Evolutionary conservation across 1,139 yeast genomes (phyloP), one percentile per base, ranked within the genome.

Genomic region (Kluyveromyces marxianus): DNA sequence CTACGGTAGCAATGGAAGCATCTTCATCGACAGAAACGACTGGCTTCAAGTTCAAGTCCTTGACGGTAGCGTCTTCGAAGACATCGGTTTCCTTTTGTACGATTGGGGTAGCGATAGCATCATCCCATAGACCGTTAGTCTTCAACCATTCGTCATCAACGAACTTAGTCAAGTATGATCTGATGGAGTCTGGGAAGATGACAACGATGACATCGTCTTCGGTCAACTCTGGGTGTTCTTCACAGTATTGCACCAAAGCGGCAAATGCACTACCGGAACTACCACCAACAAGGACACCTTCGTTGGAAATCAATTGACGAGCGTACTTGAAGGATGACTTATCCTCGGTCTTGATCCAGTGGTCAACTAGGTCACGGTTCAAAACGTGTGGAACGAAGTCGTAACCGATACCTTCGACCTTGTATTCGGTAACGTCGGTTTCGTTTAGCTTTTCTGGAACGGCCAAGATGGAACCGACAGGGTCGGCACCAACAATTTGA

Each of bases 111-210:
- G 57, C 56, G 45, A 74, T 74, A 51, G 78, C 84, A 46, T 73
- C 78, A 28, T 71, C 70, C 67, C 67, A 63, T 61, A 87, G 82
- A 4, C 88, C 86, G 64, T 86, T 84, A 57, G 79, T 79, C 65
- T 76, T 77, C 86, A 87, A 80, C 96, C 96, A 87, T 69, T 85
- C 95, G 61, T 87, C 95, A 65, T 87, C 95, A 43, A 87, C 92
- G 62, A 87, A 87, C 70, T 87, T 87, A 54, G 92, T 80, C 65
- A 87, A 75, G 70, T 87, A 87, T 10, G 95, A 85, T 71, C 96
- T 81, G 60, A 87, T 79, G 38, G 92, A 82, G 65, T 87, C 96
- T 45, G 95, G 95, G 77, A 86, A 79, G 31, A 87, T 83, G 40
- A 84, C 90, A 37, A 87, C 95, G 50, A 87, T 75, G 31, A 77